These are phyloP conservation scores for Penicillium coprophilum DNA, from an alignment of 495 filamentous ascomycete species.

Conservation along the genomic window DNA sequence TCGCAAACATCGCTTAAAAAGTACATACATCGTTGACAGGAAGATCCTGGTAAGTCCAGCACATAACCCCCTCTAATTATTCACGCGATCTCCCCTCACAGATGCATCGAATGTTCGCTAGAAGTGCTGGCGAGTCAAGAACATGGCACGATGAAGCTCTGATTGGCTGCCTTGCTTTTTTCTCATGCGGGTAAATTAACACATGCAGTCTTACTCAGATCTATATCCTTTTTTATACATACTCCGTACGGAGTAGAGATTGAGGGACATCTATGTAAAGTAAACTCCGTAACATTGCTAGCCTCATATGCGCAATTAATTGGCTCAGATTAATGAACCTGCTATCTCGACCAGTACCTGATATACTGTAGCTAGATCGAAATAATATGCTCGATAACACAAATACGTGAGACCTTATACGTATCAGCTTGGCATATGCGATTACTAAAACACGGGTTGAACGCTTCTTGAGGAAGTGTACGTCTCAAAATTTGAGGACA, in stretches of 20 bases:
- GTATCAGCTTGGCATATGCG: background rate
- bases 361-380: background rate
- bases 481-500: background rate
- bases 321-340: background rate
- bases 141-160: background rate
- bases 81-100: background rate
- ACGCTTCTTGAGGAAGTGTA: background rate
- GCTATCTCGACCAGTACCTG: background rate
- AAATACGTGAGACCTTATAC: background rate
- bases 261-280: background rate
- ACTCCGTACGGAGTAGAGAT: background rate
- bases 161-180: constrained; percentile 8
- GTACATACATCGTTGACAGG: background rate
- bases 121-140: constrained; percentile 1
- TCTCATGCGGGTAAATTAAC: background rate
- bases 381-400: background rate
- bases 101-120: constrained; percentile 8
- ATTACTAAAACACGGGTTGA: background rate
- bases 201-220: constrained; percentile 2
- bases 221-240: background rate
- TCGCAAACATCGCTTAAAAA: background rate
- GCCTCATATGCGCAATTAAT: background rate
- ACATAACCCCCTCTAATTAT: constrained; percentile 2
- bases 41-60: background rate
- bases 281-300: background rate